Evolutionary conservation across 805 yeast species (phyloP).

Genomic region (Hermanozyma aechmeae): DNA sequence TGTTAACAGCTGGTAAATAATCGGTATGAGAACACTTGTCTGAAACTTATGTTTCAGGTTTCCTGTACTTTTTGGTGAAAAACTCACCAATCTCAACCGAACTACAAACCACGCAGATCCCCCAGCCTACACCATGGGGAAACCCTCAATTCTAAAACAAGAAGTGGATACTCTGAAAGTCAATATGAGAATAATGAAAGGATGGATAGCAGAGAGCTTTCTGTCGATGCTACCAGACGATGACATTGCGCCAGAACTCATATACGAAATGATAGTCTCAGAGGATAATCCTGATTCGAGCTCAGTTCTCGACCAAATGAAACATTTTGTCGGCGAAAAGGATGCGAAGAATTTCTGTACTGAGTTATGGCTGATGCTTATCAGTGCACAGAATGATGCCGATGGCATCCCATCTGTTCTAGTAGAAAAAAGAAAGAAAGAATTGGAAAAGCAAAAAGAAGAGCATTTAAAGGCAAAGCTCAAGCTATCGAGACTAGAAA

Average conservation of each 20-base stretch:
- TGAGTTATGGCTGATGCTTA: constrained; percentile 34
- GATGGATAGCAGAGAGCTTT: constrained; percentile 30
- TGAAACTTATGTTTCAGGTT: neutral
- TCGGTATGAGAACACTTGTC: neutral
- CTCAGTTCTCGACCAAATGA: constrained; percentile 32
- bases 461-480: constrained; percentile 1
- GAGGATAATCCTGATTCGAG: constrained; percentile 27
- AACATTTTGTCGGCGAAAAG: constrained; percentile 35
- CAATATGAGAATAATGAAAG: constrained; percentile 25
- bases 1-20: neutral
- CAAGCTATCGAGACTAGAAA: too few species aligned
- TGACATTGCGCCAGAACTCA: constrained; percentile 39
- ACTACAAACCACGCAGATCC: neutral
- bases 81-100: neutral
- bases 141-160: constrained; percentile 13
- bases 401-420: constrained; percentile 38
- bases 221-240: constrained; percentile 38
- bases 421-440: constrained; percentile 11
- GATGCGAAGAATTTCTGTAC: constrained; percentile 30
- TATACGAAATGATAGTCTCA: constrained; percentile 32
- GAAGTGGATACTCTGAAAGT: constrained; percentile 30
- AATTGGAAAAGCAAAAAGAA: constrained; percentile 3
- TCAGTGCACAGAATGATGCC: constrained; percentile 33
- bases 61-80: neutral
- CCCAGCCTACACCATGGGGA: neutral